Conservation (phyloP, 2,329 filamentous ascomycete genomes). For the Metarhizium rileyi region DNA sequence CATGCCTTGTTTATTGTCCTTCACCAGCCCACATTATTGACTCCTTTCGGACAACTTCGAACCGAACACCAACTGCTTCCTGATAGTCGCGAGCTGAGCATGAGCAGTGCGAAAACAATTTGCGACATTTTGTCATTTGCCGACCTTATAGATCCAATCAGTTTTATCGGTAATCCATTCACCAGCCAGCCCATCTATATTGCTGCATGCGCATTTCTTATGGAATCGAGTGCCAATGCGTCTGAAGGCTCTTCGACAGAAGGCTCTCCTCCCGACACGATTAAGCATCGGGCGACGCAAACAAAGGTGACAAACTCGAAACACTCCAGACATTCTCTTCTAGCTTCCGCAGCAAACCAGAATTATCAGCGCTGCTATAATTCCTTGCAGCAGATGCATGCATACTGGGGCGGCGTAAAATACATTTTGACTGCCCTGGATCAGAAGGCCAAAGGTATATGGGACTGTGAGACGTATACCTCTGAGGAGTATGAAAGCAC, state of each 20-base stretch:
- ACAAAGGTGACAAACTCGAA: conserved; percentile 21
- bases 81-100: conserved; percentile 71
- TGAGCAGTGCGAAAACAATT: conserved; percentile 87
- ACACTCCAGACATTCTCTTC: conserved; percentile 58
- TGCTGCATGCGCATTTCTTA: conserved; percentile 78
- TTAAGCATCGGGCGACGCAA: conserved; percentile 7
- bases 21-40: conserved; percentile 73
- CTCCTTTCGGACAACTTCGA: conserved; percentile 54
- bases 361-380: conserved; percentile 85
- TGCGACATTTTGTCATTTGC: conserved; percentile 82
- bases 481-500: conserved; percentile 70
- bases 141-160: conserved; percentile 75
- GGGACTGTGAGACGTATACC: conserved; percentile 61
- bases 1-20: conserved; percentile 77
- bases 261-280: conserved; percentile 33
- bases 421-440: conserved; percentile 82
- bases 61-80: conserved; percentile 62
- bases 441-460: conserved; percentile 79
- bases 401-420: conserved; percentile 77
- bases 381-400: conserved; percentile 68
- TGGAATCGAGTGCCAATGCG: conserved; percentile 66
- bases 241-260: conserved; percentile 51
- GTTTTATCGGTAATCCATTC: conserved; percentile 80
- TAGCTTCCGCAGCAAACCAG: conserved; percentile 73
- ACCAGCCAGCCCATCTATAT: conserved; percentile 89